Conservation (phyloP, 2,329 filamentous ascomycete species). For the Paecilomyces niveus region DNA sequence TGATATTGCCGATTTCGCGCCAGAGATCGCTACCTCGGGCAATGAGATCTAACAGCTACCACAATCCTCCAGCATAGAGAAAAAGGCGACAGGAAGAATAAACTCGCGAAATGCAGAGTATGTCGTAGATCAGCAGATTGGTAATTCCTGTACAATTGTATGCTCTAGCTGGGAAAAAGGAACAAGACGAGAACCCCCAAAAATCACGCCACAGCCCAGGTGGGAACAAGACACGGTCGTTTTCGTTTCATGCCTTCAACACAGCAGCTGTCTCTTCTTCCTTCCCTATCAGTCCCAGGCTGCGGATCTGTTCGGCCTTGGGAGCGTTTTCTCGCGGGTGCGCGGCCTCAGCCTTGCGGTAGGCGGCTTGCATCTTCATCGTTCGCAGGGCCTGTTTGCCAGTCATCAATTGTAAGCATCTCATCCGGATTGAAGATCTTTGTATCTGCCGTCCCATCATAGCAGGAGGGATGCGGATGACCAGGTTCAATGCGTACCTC, state of each 20-base stretch:
- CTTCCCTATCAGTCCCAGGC: conserved; percentile 74
- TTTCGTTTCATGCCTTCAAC: conserved; percentile 21
- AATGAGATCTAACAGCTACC: too few relatives aligned
- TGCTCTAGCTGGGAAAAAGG: neutral
- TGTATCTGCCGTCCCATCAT: neutral
- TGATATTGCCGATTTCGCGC: too few relatives aligned
- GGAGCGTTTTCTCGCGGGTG: conserved; percentile 73
- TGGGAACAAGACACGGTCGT: conserved; percentile 6
- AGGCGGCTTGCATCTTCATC: conserved; percentile 71
- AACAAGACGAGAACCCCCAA: conserved; percentile 4
- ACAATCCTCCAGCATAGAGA: neutral
- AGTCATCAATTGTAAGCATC: neutral
- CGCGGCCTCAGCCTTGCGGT: conserved; percentile 69
- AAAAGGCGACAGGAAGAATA: neutral
- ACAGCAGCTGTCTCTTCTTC: conserved; percentile 69
- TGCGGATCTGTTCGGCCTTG: conserved; percentile 78
- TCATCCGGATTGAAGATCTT: neutral
- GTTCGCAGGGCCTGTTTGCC: conserved; percentile 64
- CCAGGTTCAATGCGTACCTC: conserved; percentile 59
- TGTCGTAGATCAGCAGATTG: conserved; percentile 3
- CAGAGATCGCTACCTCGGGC: too few relatives aligned
- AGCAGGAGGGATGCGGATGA: conserved; percentile 5
- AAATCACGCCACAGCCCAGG: conserved; percentile 13
- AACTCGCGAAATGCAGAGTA: neutral
- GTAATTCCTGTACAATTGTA: conserved; percentile 25